A percentile compares a stretch with the other conserved stretches of the same genome.
Conservation (phyloP, 2,329 filamentous ascomycete genomes). For the Conoideocrella luteorostrata region DNA sequence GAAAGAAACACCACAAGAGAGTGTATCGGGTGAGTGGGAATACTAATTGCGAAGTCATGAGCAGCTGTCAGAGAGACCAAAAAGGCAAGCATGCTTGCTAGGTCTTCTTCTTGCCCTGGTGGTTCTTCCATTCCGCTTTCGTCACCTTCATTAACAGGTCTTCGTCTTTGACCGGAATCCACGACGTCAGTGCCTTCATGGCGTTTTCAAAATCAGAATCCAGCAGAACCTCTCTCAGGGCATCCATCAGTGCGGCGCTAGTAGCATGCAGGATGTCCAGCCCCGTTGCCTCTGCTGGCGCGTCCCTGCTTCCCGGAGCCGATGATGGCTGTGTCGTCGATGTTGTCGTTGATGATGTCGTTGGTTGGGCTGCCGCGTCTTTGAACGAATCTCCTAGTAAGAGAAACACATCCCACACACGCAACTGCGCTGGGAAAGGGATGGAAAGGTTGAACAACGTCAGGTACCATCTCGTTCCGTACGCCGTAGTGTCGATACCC, state of each 20-base stretch:
- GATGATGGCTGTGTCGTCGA: conserved; percentile 9
- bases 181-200: conserved; percentile 94
- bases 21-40: conserved; percentile 3
- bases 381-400: conserved; percentile 56
- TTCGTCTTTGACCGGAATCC: conserved; percentile 90
- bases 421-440: conserved; percentile 86
- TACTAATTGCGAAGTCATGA: background rate
- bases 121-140: conserved; percentile 75
- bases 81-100: conserved; percentile 25
- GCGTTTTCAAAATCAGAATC: conserved; percentile 95
- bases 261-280: conserved; percentile 87
- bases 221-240: conserved; percentile 78
- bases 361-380: background rate
- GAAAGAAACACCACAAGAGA: conserved; percentile 11
- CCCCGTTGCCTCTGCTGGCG: conserved; percentile 33
- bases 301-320: conserved; percentile 7
- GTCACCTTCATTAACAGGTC: conserved; percentile 89
- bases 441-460: conserved; percentile 97
- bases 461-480: conserved; percentile 94
- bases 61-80: conserved; percentile 14
- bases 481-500: conserved; percentile 79
- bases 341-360: background rate
- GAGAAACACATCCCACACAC: conserved; percentile 98
- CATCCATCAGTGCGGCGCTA: conserved; percentile 83
- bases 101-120: conserved; percentile 40